Base-by-base conservation (phyloP, 1,284 basidiomycete genomes). In the Golubevia pallescens region DNA sequence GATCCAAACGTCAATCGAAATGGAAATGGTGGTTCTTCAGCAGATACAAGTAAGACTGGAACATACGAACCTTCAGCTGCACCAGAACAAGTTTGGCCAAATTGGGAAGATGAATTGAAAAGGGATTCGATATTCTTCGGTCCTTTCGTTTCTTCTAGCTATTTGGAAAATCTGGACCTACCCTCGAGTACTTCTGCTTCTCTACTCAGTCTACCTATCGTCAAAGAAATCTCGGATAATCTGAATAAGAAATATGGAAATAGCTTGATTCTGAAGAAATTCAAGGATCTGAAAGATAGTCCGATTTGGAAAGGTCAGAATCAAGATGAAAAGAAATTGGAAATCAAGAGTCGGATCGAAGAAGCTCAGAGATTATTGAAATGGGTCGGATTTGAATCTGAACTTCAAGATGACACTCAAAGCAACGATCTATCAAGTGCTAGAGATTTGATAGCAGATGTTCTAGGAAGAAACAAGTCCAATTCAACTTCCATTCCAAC, bases 61-160 rank as follows among this genome's bases (percentile, higher is more conserved):
- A 48, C 42, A 2, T 48, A 13, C 16, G 42, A 48, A 48, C 13
- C 8, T 48, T 10, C 70, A 23, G 77, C 73, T 0, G 62, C 60
- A 5, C 61, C 70, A 3, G 21, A 71, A 21, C 63, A 68, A 23
- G 60, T 79, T 19, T 79, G 77, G 77, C 77, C 77, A 10, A 75
- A 79, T 28, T 79, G 77, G 77, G 77, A 79, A 57, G 53, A 69
- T 7, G 69, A 75, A 19, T 70, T 62, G 48, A 59, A 60, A 0
- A 73, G 73, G 73, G 73, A 77, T 38, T 68, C 60, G 52, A 67
- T 69, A 60, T 70, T 77, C 65, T 75, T 78, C 32, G 77, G 75
- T 3, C 77, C 77, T 5, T 79, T 79, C 55, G 56, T 66, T 10
- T 28, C 28, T 28, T 28, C n/a, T n/a, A n/a, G n/a, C n/a, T n/a